phyloP scores from a whole-genome alignment of 768 basidiomycete genomes.

The Boletus tomentosulus region DNA sequence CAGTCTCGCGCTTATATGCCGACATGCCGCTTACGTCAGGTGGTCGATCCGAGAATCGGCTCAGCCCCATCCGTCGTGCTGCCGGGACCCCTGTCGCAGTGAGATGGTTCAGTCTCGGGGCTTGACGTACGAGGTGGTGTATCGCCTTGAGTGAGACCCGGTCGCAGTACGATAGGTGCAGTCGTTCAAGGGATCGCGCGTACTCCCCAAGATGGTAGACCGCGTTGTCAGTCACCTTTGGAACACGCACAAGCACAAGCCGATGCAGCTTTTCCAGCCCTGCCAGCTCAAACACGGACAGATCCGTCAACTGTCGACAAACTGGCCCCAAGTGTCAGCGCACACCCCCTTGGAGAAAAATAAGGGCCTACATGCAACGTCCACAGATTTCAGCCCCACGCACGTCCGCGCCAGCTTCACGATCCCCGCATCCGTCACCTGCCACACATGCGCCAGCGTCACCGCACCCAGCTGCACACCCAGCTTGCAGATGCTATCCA shows the following conservation, averaged over 20 bases:
- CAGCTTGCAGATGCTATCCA: slow-evolving; percentile 66
- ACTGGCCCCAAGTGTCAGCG: slow-evolving; percentile 41
- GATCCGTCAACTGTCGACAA: slow-evolving; percentile 80
- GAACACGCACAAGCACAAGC: slow-evolving; percentile 76
- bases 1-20: background rate
- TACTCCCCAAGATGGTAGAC: slow-evolving; percentile 76
- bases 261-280: slow-evolving; percentile 64
- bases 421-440: slow-evolving; percentile 76
- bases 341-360: slow-evolving; percentile 2
- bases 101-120: slow-evolving; percentile 64
- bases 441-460: slow-evolving; percentile 73
- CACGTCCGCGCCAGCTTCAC: slow-evolving; percentile 67
- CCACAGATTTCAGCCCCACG: slow-evolving; percentile 70
- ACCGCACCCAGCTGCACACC: slow-evolving; percentile 75
- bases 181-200: slow-evolving; percentile 61
- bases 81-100: slow-evolving; percentile 77
- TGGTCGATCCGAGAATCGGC: slow-evolving; percentile 70
- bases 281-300: slow-evolving; percentile 78
- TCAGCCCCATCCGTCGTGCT: slow-evolving; percentile 63
- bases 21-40: slow-evolving; percentile 47
- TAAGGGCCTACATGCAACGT: slow-evolving; percentile 71
- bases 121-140: slow-evolving; percentile 60
- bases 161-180: slow-evolving; percentile 87
- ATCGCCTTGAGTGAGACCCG: slow-evolving; percentile 72
- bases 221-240: slow-evolving; percentile 80